Base-by-base conservation (phyloP, 108 stramenopile species). In the Seminavis robusta region DNA sequence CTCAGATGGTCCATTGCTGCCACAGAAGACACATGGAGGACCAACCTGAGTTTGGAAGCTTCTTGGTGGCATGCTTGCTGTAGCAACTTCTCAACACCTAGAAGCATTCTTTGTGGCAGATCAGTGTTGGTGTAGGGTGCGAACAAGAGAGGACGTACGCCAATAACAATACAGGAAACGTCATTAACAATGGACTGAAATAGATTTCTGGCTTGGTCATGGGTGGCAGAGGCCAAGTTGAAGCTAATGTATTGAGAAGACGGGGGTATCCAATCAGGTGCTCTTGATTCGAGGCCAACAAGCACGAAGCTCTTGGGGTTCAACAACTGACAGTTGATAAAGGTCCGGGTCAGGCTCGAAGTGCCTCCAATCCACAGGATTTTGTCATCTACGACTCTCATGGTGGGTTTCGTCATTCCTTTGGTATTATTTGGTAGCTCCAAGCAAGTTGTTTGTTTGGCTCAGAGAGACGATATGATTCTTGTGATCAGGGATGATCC, bases 291-390 rank as follows among this genome's bases (percentile, higher is more conserved):
- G 24, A 52, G 19, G 13, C 66, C 66, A 0, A 45, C 15, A 6
- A 59, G 28, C 24, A 67, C 25, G 28, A 45, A 59, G 13, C 45
- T 42, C 26, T 31, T 17, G 9, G 15, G 19, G 3, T 55, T 21
- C 9, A 21, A 21, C 31, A 17, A 28, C 3, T 29, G 23, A 40
- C 42, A 67, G 36, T 53, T 43, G 7, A 59, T 23, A 29, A 34
- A 67, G 19, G 66, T 59, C 16, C 49, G 57, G 5, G 66, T 58
- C 25, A 67, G 38, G 23, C 57, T 34, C 9, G 66, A 67, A 0
- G 58, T 49, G 11, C 66, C 66, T 23, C 66, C 66, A 36, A 67
- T 40, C 66, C 66, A 67, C 11, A 67, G 27, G n/a, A n/a, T n/a
- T n/a, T n/a, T n/a, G n/a, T n/a, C n/a, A n/a, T n/a, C n/a, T n/a